phyloP scores from a whole-genome alignment of 768 basidiomycete genomes.

The Dendrothele bispora region DNA sequence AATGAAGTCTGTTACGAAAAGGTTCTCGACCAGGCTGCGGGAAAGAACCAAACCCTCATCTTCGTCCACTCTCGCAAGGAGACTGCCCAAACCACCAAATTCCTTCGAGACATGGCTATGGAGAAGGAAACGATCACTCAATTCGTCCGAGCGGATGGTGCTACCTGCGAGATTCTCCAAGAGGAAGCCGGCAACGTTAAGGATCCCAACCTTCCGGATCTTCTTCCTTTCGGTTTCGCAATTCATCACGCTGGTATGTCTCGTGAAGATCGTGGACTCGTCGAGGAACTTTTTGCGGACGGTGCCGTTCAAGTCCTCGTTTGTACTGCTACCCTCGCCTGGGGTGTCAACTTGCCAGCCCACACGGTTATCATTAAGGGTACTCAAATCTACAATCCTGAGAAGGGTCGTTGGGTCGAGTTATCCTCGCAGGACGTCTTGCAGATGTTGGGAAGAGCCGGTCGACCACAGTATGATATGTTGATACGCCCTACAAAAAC shows the following conservation, averaged over 20 bases:
- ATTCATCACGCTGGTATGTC: conserved; percentile 99
- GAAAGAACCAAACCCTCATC: conserved; percentile 89
- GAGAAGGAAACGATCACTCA: conserved; percentile 96
- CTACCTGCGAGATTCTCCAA: conserved; percentile 85
- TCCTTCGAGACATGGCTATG: conserved; percentile 91
- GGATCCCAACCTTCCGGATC: conserved; percentile 81
- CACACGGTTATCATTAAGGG: conserved; percentile 99
- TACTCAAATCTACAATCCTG: conserved; percentile 99
- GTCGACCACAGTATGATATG: conserved; percentile 95
- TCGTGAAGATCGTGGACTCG: conserved; percentile 83
- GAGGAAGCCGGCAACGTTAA: conserved; percentile 82
- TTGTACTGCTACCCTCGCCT: conserved; percentile 96
- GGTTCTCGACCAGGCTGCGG: conserved; percentile 86
- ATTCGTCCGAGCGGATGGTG: conserved; percentile 92
- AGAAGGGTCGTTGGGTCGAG: conserved; percentile 97
- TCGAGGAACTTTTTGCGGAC: conserved; percentile 93
- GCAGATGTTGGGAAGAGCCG: conserved; percentile 98
- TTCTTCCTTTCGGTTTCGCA: conserved; percentile 94
- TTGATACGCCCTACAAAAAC: too few relatives aligned
- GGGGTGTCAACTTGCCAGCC: conserved; percentile 98
- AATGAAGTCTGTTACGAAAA: conserved; percentile 99
- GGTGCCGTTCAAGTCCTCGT: conserved; percentile 93
- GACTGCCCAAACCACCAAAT: conserved; percentile 94
- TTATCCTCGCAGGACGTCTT: conserved; percentile 93
- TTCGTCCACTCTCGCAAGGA: conserved; percentile 99